Base-by-base conservation (phyloP, 129 eudicot species). In the Silybum marianum region DNA sequence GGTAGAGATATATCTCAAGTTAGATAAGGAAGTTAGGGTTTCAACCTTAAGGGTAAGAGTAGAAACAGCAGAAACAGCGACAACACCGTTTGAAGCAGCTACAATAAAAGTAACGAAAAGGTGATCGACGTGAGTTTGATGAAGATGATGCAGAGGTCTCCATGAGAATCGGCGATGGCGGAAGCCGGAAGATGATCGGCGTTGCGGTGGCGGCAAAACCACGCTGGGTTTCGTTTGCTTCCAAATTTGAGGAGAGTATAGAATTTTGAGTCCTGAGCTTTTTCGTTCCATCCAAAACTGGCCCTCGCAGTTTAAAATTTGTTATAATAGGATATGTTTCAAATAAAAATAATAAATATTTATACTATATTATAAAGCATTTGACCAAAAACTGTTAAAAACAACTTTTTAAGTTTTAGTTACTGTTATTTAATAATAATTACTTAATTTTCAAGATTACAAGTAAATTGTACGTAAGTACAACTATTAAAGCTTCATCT, bases 51-150 rank as follows among this genome's bases (percentile, higher is more conserved):
- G 91, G 91, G 42, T 78, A 88, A 54, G 91, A 84, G 85, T 85
- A 88, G 80, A 78, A 85, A 86, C 91, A 88, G 71, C 91, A 88
- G 80, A 85, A 85, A 73, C 91, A 88, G 6, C 91, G 88, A 28
- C 91, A 88, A 14, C 88, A 85, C 22, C 88, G 91, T 71, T 76
- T 85, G 77, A 85, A 88, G 86, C 91, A 88, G 80, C 25, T 88
- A 28, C 88, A 88, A 69, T 82, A 75, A 22, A 69, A 21, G 84
- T 85, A 88, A 77, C 91, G 91, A 34, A 85, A 21, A 12, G 82
- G 88, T 39, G 86, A 67, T 69, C 83, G 82, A 1, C 88, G 88
- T 28, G 87, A 24, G 48, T 79, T 79, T 68, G 87, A 14, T 46
- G 69, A 44, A 19, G 84, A 10, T 68, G 87, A 14, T 46, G 69